These are phyloP conservation scores for Polytrichum commune DNA, from an alignment of 225 moss, liverwort and hornwort species.

Conservation along the genomic window DNA sequence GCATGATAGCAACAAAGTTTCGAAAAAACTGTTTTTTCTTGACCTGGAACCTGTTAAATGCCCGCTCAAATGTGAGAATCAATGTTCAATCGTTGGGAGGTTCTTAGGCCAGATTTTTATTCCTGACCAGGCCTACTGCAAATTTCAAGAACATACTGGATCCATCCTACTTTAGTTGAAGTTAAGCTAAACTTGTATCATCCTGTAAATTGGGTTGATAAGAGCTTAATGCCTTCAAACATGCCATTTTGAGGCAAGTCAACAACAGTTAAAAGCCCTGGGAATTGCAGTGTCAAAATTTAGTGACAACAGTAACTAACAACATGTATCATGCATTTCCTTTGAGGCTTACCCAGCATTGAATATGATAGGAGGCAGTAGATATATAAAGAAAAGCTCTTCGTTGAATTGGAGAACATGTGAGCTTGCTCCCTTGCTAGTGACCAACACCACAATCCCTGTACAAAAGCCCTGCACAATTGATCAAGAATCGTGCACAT, in stretches of 20 bases:
- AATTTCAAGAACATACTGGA: not conserved
- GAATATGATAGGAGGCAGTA: slow-evolving; percentile 84
- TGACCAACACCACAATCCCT: slow-evolving; percentile 60
- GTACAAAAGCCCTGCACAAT: slow-evolving; percentile 47
- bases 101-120: too few species aligned
- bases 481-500: slow-evolving; percentile 3
- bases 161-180: too few species aligned
- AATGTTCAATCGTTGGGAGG: too few species aligned
- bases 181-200: not conserved
- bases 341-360: slow-evolving; percentile 56
- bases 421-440: slow-evolving; percentile 69
- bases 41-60: slow-evolving; percentile 55
- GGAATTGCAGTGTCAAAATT: not conserved
- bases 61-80: not conserved
- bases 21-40: slow-evolving; percentile 89
- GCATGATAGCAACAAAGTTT: slow-evolving; percentile 74
- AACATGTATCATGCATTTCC: too few species aligned
- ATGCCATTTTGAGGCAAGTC: too few species aligned
- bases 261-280: not conserved
- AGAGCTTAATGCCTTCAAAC: not conserved
- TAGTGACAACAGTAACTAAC: too few species aligned
- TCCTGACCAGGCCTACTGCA: not conserved
- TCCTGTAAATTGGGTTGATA: not conserved
- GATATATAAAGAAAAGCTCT: slow-evolving; percentile 80
- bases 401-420: slow-evolving; percentile 71